These are phyloP conservation scores for Pleurotus giganteus DNA, from an alignment of 768 basidiomycete genomes.

Conservation along the genomic window DNA sequence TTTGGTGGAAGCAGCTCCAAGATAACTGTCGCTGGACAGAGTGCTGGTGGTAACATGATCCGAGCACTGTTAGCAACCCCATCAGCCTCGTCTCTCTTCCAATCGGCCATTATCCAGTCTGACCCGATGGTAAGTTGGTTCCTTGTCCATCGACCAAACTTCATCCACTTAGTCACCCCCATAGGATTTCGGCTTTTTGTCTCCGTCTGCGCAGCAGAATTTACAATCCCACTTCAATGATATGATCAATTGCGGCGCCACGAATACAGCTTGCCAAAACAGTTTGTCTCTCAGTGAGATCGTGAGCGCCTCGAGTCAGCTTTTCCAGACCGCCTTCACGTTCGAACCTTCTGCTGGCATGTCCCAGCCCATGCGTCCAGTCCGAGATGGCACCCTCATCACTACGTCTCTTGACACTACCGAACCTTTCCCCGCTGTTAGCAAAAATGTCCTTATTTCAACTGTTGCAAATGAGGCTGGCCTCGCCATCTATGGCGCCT, in stretches of 20 bases:
- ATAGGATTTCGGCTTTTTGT: constrained; percentile 73
- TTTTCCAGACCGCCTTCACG: constrained; percentile 37
- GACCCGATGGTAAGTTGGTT: constrained; percentile 71
- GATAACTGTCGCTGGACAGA: constrained; percentile 81
- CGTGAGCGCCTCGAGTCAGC: constrained; percentile 48
- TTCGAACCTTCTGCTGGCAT: constrained; percentile 54
- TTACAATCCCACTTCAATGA: constrained; percentile 53
- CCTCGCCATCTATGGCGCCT: constrained; percentile 48
- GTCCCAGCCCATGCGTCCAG: constrained; percentile 63
- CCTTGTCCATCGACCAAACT: not conserved
- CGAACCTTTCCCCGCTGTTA: constrained; percentile 53
- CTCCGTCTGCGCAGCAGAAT: constrained; percentile 46
- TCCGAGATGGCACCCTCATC: constrained; percentile 66
- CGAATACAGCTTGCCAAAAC: constrained; percentile 48
- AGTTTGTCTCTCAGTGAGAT: constrained; percentile 48
- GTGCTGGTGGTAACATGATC: constrained; percentile 76
- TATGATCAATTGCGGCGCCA: constrained; percentile 43
- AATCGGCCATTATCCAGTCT: constrained; percentile 78
- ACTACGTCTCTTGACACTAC: constrained; percentile 64
- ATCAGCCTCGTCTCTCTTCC: constrained; percentile 68
- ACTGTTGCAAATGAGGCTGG: constrained; percentile 75
- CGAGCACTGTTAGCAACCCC: constrained; percentile 74
- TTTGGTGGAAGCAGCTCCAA: constrained; percentile 67
- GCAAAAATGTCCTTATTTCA: constrained; percentile 69
- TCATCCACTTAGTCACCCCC: constrained; percentile 12